Evolutionary conservation across 2,329 filamentous ascomycete genomes (phyloP).

Genomic region (Aspergillus tamarii): DNA sequence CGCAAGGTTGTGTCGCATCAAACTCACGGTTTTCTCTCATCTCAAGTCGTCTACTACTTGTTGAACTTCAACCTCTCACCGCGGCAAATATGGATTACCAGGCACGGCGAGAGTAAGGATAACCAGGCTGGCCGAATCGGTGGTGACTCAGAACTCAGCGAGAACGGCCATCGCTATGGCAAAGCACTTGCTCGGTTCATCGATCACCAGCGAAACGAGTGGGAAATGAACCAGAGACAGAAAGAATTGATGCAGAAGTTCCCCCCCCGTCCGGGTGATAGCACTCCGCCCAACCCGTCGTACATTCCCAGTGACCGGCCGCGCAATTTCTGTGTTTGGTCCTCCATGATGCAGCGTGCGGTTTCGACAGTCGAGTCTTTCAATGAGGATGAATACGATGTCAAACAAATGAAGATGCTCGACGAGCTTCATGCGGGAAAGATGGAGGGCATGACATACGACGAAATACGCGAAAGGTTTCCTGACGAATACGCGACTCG

Average conservation of each 20-base stretch:
- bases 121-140: constrained; percentile 88
- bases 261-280: constrained; percentile 87
- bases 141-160: constrained; percentile 82
- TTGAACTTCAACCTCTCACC: constrained; percentile 96
- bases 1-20: constrained; percentile 91
- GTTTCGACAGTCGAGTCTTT: constrained; percentile 88
- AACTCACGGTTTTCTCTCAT: constrained; percentile 87
- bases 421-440: constrained; percentile 92
- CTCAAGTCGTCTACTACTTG: constrained; percentile 90
- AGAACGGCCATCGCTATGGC: constrained; percentile 78
- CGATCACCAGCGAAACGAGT: constrained; percentile 74
- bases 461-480: constrained; percentile 78
- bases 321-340: constrained; percentile 97
- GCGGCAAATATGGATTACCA: constrained; percentile 96
- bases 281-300: constrained; percentile 92
- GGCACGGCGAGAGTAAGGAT: constrained; percentile 88
- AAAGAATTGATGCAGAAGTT: constrained; percentile 77
- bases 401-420: constrained; percentile 97
- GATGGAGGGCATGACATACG: constrained; percentile 94
- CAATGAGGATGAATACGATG: constrained; percentile 92
- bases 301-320: constrained; percentile 62
- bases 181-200: constrained; percentile 82
- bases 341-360: constrained; percentile 90
- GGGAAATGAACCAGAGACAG: constrained; percentile 80
- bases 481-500: constrained; percentile 82